Evolutionary conservation across 2,329 filamentous ascomycete species (phyloP).

Genomic region (Myriosclerotinia scirpicola): DNA sequence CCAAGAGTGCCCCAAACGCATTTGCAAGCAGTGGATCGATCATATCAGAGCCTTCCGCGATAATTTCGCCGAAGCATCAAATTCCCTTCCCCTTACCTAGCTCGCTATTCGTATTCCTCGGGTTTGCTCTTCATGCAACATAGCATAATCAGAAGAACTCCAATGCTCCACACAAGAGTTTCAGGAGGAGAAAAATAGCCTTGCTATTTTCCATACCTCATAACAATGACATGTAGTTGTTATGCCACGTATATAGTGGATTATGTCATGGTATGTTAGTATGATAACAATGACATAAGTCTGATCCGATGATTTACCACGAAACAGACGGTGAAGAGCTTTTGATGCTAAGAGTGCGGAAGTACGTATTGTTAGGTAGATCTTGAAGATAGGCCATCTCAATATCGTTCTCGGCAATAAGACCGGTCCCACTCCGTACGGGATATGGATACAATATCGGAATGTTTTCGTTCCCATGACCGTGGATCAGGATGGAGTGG

Average conservation of each 20-base stretch:
- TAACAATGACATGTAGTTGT: background rate
- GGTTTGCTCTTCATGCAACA: too few relatives aligned
- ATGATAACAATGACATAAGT: background rate
- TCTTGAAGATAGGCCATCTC: background rate
- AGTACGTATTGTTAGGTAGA: background rate
- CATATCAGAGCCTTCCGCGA: background rate
- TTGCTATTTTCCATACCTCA: background rate
- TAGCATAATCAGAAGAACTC: background rate
- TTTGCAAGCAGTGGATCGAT: background rate
- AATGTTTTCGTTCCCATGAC: slow-evolving; percentile 10
- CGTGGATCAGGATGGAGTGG: background rate
- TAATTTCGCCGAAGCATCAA: background rate
- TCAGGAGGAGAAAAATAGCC: slow-evolving; percentile 4
- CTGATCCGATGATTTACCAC: slow-evolving; percentile 1
- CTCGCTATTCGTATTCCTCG: background rate
- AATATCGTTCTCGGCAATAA: background rate
- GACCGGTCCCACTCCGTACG: background rate
- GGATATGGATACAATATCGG: background rate
- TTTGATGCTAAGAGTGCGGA: background rate
- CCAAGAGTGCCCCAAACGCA: background rate
- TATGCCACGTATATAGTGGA: slow-evolving; percentile 3
- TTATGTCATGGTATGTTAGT: background rate
- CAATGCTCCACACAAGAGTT: background rate
- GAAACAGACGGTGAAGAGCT: slow-evolving; percentile 2
- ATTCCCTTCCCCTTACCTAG: background rate